Percentiles rank a stretch among this genome's conserved stretches.
Conservation (phyloP, 495 filamentous ascomycete species). For the Neurospora sp. region DNA sequence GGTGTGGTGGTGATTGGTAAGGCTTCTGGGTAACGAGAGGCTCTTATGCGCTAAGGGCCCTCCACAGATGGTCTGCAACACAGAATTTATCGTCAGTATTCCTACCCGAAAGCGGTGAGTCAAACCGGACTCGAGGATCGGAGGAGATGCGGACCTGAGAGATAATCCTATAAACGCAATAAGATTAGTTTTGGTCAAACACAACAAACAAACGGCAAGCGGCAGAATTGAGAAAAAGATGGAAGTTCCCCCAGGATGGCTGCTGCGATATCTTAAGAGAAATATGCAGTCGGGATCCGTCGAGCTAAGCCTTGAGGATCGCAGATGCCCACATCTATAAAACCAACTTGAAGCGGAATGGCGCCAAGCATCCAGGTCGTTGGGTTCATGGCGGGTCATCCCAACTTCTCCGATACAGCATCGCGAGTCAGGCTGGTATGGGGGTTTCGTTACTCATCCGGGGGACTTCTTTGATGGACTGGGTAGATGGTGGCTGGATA, state of each 20-base stretch:
- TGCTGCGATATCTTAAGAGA: neutral
- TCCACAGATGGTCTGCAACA: constrained; percentile 88
- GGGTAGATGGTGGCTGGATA: neutral
- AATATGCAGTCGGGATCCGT: neutral
- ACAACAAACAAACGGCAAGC: neutral
- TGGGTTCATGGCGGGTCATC: neutral
- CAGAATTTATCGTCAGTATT: constrained; percentile 24
- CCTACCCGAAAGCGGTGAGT: constrained; percentile 30
- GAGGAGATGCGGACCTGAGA: constrained; percentile 59
- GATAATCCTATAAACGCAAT: constrained; percentile 62
- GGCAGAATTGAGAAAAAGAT: neutral
- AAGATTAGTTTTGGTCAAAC: neutral
- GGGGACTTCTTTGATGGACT: neutral
- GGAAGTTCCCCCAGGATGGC: neutral
- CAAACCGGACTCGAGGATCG: constrained; percentile 14
- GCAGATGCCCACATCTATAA: neutral
- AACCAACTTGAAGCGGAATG: neutral
- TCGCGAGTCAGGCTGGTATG: neutral
- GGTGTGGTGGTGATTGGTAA: constrained; percentile 2
- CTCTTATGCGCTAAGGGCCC: constrained; percentile 46
- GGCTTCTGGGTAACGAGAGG: constrained; percentile 8
- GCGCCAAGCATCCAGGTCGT: neutral
- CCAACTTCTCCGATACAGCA: neutral
- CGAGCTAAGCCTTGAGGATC: neutral
- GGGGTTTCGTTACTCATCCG: neutral